Conservation (phyloP, 768 basidiomycete genomes). For the Lentinula detonsa region DNA sequence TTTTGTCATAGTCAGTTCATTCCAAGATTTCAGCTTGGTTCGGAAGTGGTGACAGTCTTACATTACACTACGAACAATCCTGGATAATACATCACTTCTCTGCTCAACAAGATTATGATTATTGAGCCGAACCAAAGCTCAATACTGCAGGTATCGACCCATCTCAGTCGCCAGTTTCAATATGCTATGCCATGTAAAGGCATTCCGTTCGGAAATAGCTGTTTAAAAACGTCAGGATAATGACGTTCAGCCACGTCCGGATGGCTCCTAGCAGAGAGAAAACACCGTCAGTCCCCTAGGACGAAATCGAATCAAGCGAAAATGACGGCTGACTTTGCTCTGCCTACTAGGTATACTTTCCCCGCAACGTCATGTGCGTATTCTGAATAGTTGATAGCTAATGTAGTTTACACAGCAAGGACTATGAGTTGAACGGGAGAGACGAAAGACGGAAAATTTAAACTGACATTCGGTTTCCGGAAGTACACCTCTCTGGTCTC, state of each 20-base stretch:
- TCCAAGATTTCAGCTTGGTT: no score
- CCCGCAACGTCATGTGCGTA: background rate
- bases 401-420: background rate
- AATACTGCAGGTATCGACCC: background rate
- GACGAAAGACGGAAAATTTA: background rate
- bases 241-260: constrained; percentile 37
- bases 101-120: no score
- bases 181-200: constrained; percentile 16
- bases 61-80: no score
- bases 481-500: background rate
- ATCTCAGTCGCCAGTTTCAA: background rate
- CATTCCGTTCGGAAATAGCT: constrained; percentile 47
- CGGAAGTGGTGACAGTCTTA: no score
- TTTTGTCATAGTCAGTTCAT: no score
- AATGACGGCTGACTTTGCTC: background rate
- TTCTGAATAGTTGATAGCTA: constrained; percentile 8
- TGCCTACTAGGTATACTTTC: background rate
- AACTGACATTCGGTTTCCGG: background rate
- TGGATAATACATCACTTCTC: no score
- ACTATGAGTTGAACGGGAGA: background rate
- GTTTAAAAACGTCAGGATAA: constrained; percentile 46
- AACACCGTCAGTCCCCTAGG: background rate
- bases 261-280: constrained; percentile 1
- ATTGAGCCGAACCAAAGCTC: no score
- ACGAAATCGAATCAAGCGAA: background rate